Percentiles rank a stretch among this genome's conserved stretches.
Evolutionary conservation across 306 rosid genomes (phyloP).

Genomic region (Canavalia gladiata): DNA sequence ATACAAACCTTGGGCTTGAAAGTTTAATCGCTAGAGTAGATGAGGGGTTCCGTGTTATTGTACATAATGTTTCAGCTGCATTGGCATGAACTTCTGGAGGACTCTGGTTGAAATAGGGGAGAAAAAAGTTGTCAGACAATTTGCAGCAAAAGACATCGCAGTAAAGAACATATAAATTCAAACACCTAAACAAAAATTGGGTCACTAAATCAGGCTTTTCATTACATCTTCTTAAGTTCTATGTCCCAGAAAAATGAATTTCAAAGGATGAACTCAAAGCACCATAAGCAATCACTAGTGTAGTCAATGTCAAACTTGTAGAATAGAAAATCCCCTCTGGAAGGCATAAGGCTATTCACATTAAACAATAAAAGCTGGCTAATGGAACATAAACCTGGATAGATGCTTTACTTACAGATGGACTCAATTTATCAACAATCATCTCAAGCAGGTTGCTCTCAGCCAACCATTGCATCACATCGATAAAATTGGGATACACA

Average conservation of each 20-base stretch:
- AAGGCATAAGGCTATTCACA: slow-evolving; percentile 20
- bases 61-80: slow-evolving; percentile 91
- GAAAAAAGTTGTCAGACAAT: slow-evolving; percentile 46
- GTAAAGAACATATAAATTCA: slow-evolving; percentile 23
- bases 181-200: slow-evolving; percentile 14
- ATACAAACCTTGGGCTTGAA: slow-evolving; percentile 91
- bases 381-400: slow-evolving; percentile 35
- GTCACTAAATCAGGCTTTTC: slow-evolving; percentile 8
- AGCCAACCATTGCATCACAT: slow-evolving; percentile 98
- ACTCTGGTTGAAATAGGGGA: slow-evolving; percentile 66
- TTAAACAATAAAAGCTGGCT: slow-evolving; percentile 28
- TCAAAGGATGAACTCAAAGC: slow-evolving; percentile 19
- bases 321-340: not conserved
- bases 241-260: slow-evolving; percentile 1
- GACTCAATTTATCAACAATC: slow-evolving; percentile 93
- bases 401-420: slow-evolving; percentile 75
- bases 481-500: slow-evolving; percentile 89
- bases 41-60: slow-evolving; percentile 86
- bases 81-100: slow-evolving; percentile 96
- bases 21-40: slow-evolving; percentile 90
- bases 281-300: slow-evolving; percentile 2
- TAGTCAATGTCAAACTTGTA: slow-evolving; percentile 23
- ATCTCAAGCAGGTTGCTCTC: slow-evolving; percentile 95
- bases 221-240: not conserved
- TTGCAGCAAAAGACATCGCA: slow-evolving; percentile 21